These are phyloP conservation scores for Saturnispora gosingensis DNA, from an alignment of 805 yeast species.

Conservation along the genomic window DNA sequence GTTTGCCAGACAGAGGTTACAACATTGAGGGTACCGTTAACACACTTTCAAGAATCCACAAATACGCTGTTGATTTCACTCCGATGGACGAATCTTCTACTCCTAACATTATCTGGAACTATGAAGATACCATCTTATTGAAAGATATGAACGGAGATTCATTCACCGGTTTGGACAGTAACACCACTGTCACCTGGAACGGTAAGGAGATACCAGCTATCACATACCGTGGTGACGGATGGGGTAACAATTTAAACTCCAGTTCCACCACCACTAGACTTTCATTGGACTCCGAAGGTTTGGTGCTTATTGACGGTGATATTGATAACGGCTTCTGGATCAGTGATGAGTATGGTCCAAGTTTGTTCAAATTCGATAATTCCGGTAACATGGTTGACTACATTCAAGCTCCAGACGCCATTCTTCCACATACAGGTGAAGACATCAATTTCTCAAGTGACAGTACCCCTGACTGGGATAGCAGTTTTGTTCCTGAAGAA, in stretches of 20 bases:
- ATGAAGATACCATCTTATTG: slow-evolving; percentile 23
- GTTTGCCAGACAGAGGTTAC: slow-evolving; percentile 28
- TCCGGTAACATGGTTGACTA: slow-evolving; percentile 22
- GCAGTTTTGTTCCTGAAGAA: slow-evolving; percentile 18
- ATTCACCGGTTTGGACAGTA: slow-evolving; percentile 26
- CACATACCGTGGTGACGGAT: slow-evolving; percentile 25
- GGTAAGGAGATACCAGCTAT: slow-evolving; percentile 25
- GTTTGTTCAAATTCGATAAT: slow-evolving; percentile 21
- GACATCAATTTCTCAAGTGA: slow-evolving; percentile 20
- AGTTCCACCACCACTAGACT: slow-evolving; percentile 18
- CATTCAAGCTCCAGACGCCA: slow-evolving; percentile 24
- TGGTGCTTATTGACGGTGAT: slow-evolving; percentile 23
- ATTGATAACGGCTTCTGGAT: slow-evolving; percentile 28
- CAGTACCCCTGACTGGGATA: slow-evolving; percentile 21
- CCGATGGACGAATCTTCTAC: slow-evolving; percentile 17
- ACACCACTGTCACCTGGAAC: slow-evolving; percentile 18
- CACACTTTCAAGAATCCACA: slow-evolving; percentile 21
- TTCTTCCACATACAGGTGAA: slow-evolving; percentile 24
- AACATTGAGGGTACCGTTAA: slow-evolving; percentile 27
- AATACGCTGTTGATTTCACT: slow-evolving; percentile 19
- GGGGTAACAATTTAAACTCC: slow-evolving; percentile 19
- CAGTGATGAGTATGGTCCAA: slow-evolving; percentile 29
- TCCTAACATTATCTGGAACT: slow-evolving; percentile 21
- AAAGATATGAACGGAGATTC: slow-evolving; percentile 24
- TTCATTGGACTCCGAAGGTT: slow-evolving; percentile 25